Base-by-base conservation (phyloP, 768 basidiomycete genomes). In the Favolaschia claudopus region DNA sequence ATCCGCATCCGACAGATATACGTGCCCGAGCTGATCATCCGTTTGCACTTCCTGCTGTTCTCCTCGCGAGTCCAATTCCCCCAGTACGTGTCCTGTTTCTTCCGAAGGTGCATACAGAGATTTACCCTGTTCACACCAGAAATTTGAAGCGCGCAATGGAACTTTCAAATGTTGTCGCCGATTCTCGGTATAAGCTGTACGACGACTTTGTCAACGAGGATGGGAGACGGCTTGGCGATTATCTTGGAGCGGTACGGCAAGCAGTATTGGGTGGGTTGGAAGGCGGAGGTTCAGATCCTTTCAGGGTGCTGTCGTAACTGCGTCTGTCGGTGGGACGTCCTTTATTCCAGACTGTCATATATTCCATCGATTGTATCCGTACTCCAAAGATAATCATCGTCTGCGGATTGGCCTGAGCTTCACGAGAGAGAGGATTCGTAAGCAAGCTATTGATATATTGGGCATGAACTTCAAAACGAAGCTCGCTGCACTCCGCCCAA, bases 11-110 rank as follows among this genome's bases (percentile, higher is more conserved):
- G 95, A 37, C 89, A 95, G 67, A 86, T 96, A 28, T 96, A 90
- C 72, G 79, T 97, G 24, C 96, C 95, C 0, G 95, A 97, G 70
- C 81, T 98, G 20, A 85, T 98, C 65, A 81, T 98, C 62, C 87
- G 93, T 20, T 76, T 99, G 2, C 95, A 98, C 68, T 79, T 83
- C 39, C 76, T 89, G 46, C 76, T 99, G 12, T 82, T 85, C 58
- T 74, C 79, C 31, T 93, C 94, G 6, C 77, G 87, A 8, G 72
- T 78, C 10, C 75, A 85, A 20, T 80, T 94, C 37, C 86, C 89
- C 43, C 82, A 84, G 94, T 91, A 64, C 48, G 88, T 79, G 27
- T 27, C 27, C n/a, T n/a, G 36, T 43, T 17, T 34, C 1, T 10
- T 31, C 12, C 17, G 17, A 37, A 27, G 48, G 46, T 29, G 45